Base-by-base conservation (phyloP, 805 yeast genomes). In the Spathaspora girioi region DNA sequence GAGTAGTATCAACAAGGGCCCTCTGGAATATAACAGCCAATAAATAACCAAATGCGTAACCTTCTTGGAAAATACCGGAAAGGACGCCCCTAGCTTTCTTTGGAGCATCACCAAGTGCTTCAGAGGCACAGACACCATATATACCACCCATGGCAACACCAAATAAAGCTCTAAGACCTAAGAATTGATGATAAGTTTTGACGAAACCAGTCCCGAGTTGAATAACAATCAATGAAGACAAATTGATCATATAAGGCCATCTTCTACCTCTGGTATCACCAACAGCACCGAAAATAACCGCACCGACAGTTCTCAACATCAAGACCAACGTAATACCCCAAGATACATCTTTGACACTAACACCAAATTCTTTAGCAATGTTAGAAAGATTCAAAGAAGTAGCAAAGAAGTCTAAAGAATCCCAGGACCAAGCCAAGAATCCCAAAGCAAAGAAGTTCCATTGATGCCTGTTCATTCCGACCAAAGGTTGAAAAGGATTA, bases 81-180 rank as follows among this genome's bases (percentile, higher is more conserved):
- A 86, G 63, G 44, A 83, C 67, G 38, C 87, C 86, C 59, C 87
- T 76, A 12, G 89, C 81, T 27, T 67, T 70, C 2, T 63, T 63
- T 1, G 89, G 89, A 47, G 82, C 76, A 59, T 84, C 87, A 56
- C 84, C 89, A 31, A 86, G 72, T 6, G 90, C 83, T 5, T 84
- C 81, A 9, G 87, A 86, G 23, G 85, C 78, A 35, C 84, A 80
- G 52, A 81, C 78, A 38, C 88, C 89, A 60, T 77, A 86, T 49
- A 83, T 69, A 48, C 89, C 90, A 42, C 90, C 91, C 88, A 85
- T 83, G 45, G 83, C 80, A 47, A 84, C 69, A 44, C 92, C 91
- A 61, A 81, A 86, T 18, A 84, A 56, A 2, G 88, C 84, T 48
- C 91, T 71, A 2, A 83, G 80, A 1, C 77, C 87, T 41, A 83